A percentile compares a stretch with the other conserved stretches of the same genome.
phyloP scores from a whole-genome alignment of 2,329 filamentous ascomycete species.

The Pseudogymnoascus sp. region DNA sequence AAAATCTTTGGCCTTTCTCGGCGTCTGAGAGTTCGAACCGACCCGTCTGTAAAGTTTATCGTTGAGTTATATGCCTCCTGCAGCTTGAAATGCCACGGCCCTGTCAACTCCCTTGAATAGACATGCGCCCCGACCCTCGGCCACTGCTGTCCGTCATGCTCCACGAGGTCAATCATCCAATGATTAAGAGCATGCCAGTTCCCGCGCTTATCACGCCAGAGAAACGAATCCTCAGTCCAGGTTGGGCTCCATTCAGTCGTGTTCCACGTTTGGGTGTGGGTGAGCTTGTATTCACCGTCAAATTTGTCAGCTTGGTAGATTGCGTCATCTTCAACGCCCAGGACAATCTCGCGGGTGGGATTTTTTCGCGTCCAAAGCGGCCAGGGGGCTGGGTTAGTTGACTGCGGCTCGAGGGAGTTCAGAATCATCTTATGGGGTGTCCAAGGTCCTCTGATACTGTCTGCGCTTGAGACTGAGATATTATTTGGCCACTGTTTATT shows the following conservation, averaged over 20 bases:
- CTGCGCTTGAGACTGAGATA: not conserved
- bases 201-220: constrained; percentile 31
- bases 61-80: constrained; percentile 24
- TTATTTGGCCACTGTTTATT: not conserved
- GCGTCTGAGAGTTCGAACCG: constrained; percentile 32
- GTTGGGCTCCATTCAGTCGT: constrained; percentile 13
- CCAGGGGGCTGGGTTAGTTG: constrained; percentile 37
- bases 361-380: constrained; percentile 29
- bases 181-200: constrained; percentile 30
- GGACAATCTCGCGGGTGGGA: constrained; percentile 24
- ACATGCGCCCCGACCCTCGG: constrained; percentile 30
- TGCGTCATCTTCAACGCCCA: constrained; percentile 30
- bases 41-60: constrained; percentile 33
- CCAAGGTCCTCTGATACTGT: not conserved
- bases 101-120: constrained; percentile 24
- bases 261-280: constrained; percentile 6
- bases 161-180: constrained; percentile 21
- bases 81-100: constrained; percentile 28
- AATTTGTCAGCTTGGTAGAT: constrained; percentile 28
- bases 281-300: constrained; percentile 22
- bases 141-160: constrained; percentile 25
- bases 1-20: constrained; percentile 41
- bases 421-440: constrained; percentile 16
- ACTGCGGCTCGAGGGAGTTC: not conserved
- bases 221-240: constrained; percentile 28